Evolutionary conservation across 2,329 filamentous ascomycete genomes (phyloP).

Genomic region (Hymenoscyphus albidus): DNA sequence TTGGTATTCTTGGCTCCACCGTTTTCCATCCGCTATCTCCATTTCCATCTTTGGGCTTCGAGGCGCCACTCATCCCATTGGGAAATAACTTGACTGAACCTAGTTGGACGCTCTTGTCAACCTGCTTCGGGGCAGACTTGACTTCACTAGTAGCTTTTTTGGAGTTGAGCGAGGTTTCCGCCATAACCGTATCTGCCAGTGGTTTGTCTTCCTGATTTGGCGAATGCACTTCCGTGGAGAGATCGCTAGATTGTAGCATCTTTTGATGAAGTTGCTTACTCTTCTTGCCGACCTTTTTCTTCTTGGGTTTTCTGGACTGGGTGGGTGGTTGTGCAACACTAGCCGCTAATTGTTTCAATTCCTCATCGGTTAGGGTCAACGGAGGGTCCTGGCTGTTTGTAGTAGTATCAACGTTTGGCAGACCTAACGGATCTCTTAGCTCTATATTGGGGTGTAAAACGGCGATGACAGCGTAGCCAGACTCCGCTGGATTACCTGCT

Average conservation of each 20-base stretch:
- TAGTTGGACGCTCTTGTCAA: not conserved
- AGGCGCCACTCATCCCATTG: not conserved
- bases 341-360: not conserved
- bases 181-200: not conserved
- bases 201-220: not conserved
- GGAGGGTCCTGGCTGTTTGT: not conserved
- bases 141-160: not conserved
- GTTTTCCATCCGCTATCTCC: constrained; percentile 5
- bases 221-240: not conserved
- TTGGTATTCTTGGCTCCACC: not conserved
- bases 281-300: not conserved
- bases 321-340: constrained; percentile 2
- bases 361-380: not conserved
- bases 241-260: not conserved
- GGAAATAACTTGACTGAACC: not conserved
- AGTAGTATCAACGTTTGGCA: not conserved
- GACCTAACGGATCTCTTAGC: not conserved
- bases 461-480: constrained; percentile 1
- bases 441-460: not conserved
- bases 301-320: not conserved
- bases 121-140: not conserved
- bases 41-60: not conserved
- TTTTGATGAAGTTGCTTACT: not conserved
- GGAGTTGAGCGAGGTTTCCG: not conserved
- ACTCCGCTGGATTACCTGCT: not conserved